Conservation (phyloP, 345 rosid species). For the Streptanthus diversifolius region DNA sequence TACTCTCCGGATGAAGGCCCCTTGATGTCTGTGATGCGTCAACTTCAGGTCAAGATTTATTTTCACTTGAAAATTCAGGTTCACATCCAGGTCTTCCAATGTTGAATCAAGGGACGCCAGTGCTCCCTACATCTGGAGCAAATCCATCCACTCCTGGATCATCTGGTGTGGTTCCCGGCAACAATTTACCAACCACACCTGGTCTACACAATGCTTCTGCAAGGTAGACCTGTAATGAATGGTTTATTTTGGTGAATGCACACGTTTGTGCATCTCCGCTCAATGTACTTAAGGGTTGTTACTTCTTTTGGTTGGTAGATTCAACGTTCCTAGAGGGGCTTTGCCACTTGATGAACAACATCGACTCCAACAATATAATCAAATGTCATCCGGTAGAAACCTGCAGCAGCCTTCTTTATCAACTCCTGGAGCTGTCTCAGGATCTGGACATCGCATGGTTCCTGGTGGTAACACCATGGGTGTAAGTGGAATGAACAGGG, state of each 20-base stretch:
- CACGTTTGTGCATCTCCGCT: conserved; percentile 10
- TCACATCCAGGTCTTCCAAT: conserved; percentile 55
- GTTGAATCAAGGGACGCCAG: conserved; percentile 68
- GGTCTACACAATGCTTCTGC: conserved; percentile 53
- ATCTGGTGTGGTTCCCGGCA: conserved; percentile 56
- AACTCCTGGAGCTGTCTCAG: conserved; percentile 60
- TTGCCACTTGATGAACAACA: conserved; percentile 83
- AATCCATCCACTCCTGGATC: conserved; percentile 64
- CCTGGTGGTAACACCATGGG: conserved; percentile 76
- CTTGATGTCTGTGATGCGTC: conserved; percentile 79
- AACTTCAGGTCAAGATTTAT: conserved; percentile 57
- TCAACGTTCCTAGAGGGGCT: conserved; percentile 62
- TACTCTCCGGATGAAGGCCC: conserved; percentile 68
- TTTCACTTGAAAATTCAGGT: conserved; percentile 57
- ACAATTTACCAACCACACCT: conserved; percentile 54
- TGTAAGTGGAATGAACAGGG: conserved; percentile 60
- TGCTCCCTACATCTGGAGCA: conserved; percentile 57
- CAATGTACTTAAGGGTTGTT: background rate
- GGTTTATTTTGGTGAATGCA: conserved; percentile 8
- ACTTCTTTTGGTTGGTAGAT: conserved; percentile 41
- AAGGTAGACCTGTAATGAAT: conserved; percentile 29
- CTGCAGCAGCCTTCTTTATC: conserved; percentile 70
- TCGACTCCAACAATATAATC: conserved; percentile 65
- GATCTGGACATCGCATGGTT: conserved; percentile 56
- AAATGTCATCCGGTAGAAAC: conserved; percentile 62